Base-by-base conservation (phyloP, 1,139 yeast genomes). In the Diutina rugosa region DNA sequence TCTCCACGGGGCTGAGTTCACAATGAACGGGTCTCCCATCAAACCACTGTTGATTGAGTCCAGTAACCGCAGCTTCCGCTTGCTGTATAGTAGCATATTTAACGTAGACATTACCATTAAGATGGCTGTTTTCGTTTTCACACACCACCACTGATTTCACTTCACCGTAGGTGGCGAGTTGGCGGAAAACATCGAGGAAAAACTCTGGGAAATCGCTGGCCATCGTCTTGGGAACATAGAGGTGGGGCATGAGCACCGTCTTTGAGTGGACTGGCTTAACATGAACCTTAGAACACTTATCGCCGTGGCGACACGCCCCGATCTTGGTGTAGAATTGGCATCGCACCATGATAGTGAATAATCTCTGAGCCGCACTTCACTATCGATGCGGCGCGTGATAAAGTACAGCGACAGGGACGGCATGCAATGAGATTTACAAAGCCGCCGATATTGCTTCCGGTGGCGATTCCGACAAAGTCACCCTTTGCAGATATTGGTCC, bases 231-330 rank as follows among this genome's bases (percentile, higher is more conserved):
- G 95, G 91, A 62, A 87, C 85, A 64, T 85, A 88, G 58, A 91
- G 67, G 63, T 87, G 87, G 52, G 86, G 78, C 59, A 89, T 74
- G 51, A 87, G 72, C 2, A 90, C 76, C 0, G 93, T 85, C 59
- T 76, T 77, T 1, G 96, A 86, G 51, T 73, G 69, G n/a, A 75
- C 69, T 0, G 97, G 97, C 61, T 80, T 79, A 48, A 80, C 74
- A 66, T 91, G 98, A 58, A 78, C 78, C 63, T 95, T 76, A 12
- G 93, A 85, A 66, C 98, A 91, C 63, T 84, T 86, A 59, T 86
- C 93, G 1, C 97, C 97, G 67, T 91, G 97, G 58, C 97, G 77
- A 66, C 98, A 91, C 0, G 97, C 95, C 1, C 98, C 98, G 49
- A 90, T 88, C 67, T 86, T 88, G 60, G 79, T 77, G 69, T 85